Evolutionary conservation across 441 rosid species (phyloP).

Genomic region (Manihot esculenta): DNA sequence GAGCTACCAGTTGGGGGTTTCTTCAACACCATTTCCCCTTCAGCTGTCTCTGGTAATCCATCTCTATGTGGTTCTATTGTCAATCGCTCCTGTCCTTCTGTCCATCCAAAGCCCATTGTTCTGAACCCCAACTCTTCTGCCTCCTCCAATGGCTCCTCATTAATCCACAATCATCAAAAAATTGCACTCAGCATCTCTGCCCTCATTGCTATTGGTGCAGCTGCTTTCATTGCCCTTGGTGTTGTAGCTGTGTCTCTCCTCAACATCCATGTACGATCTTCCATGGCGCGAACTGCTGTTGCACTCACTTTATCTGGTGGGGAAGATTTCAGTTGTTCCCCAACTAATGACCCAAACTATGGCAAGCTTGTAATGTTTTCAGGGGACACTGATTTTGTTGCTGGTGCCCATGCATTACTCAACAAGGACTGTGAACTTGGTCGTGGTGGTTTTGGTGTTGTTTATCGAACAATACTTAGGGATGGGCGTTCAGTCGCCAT

Average conservation of each 20-base stretch:
- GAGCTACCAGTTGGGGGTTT: conserved; percentile 93
- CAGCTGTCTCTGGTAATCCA: conserved; percentile 77
- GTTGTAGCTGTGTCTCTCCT: conserved; percentile 83
- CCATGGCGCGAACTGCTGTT: conserved; percentile 47
- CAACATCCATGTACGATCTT: conserved; percentile 70
- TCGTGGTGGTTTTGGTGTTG: conserved; percentile 96
- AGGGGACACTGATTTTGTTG: conserved; percentile 71
- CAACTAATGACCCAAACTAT: conserved; percentile 69
- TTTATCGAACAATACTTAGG: conserved; percentile 65
- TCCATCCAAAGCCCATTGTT: conserved; percentile 93
- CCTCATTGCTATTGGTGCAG: conserved; percentile 88
- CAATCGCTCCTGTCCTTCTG: conserved; percentile 80
- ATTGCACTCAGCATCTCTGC: conserved; percentile 85
- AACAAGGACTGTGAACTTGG: conserved; percentile 92
- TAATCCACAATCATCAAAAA: conserved; percentile 50
- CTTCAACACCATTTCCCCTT: conserved; percentile 81
- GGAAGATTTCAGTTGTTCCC: conserved; percentile 85
- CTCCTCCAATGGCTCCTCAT: conserved; percentile 49
- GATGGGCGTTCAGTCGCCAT: conserved; percentile 90
- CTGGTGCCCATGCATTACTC: conserved; percentile 79
- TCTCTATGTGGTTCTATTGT: conserved; percentile 83
- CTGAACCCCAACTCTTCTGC: conserved; percentile 88
- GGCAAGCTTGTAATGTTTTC: conserved; percentile 98
- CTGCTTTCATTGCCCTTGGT: conserved; percentile 77
- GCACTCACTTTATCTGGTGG: conserved; percentile 57